Evolutionary conservation across 257 asterid species (phyloP).

Genomic region (Marsdenia floribunda): DNA sequence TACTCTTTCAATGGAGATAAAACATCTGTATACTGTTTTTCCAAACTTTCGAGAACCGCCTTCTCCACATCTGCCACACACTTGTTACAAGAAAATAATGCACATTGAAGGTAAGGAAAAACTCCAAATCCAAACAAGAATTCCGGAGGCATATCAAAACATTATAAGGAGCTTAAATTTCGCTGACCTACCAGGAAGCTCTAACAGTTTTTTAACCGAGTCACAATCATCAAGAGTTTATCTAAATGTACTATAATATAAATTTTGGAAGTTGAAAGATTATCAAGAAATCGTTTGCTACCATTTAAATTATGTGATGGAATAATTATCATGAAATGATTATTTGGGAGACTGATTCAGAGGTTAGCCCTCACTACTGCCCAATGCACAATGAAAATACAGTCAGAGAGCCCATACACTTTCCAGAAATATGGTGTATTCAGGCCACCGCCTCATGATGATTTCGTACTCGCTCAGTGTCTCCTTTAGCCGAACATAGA

Average conservation of each 20-base stretch:
- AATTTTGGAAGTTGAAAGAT: background rate
- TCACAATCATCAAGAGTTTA: background rate
- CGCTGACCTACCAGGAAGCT: background rate
- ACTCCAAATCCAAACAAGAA: slow-evolving; percentile 1
- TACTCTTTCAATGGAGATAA: slow-evolving; percentile 77
- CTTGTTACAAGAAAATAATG: slow-evolving; percentile 27
- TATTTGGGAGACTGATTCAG: background rate
- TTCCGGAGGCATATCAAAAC: background rate
- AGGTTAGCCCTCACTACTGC: background rate
- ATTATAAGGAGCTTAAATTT: background rate
- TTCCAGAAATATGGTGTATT: slow-evolving; percentile 70
- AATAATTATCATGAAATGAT: background rate
- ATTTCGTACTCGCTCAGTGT: slow-evolving; percentile 69
- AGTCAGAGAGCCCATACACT: slow-evolving; percentile 38
- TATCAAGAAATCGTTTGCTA: background rate
- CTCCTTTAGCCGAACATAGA: slow-evolving; percentile 69
- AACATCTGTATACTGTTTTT: slow-evolving; percentile 74
- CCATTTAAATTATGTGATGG: background rate
- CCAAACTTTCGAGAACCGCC: slow-evolving; percentile 77
- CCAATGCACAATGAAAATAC: background rate
- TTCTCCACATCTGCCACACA: slow-evolving; percentile 91
- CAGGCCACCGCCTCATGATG: slow-evolving; percentile 91
- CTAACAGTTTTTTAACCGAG: background rate
- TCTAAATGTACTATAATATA: background rate
- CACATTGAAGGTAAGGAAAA: background rate